These are phyloP conservation scores for Pistacia integerrima DNA, from an alignment of 345 rosid genomes.

Conservation along the genomic window DNA sequence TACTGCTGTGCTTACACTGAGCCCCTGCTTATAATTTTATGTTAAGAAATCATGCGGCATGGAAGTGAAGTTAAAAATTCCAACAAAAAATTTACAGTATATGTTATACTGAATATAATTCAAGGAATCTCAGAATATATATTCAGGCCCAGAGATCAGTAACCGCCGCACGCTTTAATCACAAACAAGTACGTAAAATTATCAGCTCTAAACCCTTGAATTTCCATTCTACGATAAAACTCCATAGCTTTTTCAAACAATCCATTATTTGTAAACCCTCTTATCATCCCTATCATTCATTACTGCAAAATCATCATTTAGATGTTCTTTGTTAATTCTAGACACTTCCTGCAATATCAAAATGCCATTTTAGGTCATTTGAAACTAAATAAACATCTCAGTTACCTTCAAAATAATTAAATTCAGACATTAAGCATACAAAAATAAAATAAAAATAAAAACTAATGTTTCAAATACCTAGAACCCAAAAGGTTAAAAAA, in stretches of 20 bases:
- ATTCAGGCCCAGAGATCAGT: neutral
- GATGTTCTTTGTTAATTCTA: too few relatives aligned
- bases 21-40: slow-evolving; percentile 64
- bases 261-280: slow-evolving; percentile 49
- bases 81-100: neutral
- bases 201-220: slow-evolving; percentile 48
- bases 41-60: slow-evolving; percentile 7
- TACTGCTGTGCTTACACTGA: slow-evolving; percentile 72
- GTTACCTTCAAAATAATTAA: too few relatives aligned
- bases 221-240: slow-evolving; percentile 50
- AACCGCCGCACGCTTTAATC: slow-evolving; percentile 56
- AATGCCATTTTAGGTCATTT: too few relatives aligned
- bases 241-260: slow-evolving; percentile 44
- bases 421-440: too few relatives aligned
- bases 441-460: too few relatives aligned
- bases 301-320: too few relatives aligned
- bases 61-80: neutral
- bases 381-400: too few relatives aligned
- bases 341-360: too few relatives aligned
- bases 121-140: neutral
- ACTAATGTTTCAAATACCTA: too few relatives aligned
- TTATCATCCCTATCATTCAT: slow-evolving; percentile 34
- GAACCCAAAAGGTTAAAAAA: too few relatives aligned
- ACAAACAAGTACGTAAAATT: slow-evolving; percentile 70
- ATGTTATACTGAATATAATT: neutral